Evolutionary conservation across 805 yeast species (phyloP).

Genomic region (Myxozyma neglecta): DNA sequence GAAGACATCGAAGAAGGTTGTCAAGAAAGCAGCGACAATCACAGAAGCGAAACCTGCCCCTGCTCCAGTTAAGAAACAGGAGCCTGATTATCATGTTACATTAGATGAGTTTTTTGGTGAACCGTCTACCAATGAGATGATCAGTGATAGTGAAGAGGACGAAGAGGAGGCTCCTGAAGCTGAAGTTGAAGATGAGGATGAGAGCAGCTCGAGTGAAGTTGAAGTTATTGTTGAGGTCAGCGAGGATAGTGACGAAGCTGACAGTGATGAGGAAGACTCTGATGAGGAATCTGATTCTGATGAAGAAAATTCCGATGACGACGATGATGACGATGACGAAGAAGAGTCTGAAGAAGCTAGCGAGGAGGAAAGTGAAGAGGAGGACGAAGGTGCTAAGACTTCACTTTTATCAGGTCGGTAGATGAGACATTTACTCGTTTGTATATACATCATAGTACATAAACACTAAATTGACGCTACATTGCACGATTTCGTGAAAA

Average conservation of each 20-base stretch:
- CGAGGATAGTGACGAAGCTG: conserved; percentile 36
- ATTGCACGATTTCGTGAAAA: neutral
- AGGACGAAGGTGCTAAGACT: neutral
- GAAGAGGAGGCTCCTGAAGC: conserved; percentile 42
- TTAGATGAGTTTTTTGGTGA: conserved; percentile 81
- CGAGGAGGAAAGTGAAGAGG: conserved; percentile 9
- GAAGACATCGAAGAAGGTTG: neutral
- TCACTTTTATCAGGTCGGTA: conserved; percentile 2
- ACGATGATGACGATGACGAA: conserved; percentile 1
- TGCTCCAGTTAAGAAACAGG: conserved; percentile 5
- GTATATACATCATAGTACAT: neutral
- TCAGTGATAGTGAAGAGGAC: conserved; percentile 29
- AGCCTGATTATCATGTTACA: conserved; percentile 29
- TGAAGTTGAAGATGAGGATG: conserved; percentile 40
- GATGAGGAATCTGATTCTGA: conserved; percentile 16
- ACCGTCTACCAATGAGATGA: conserved; percentile 37
- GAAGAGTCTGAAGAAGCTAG: neutral
- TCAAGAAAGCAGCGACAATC: neutral
- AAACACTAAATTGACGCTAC: neutral
- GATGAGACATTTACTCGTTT: neutral
- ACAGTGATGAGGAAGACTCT: conserved; percentile 10
- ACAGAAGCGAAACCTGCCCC: conserved; percentile 2
- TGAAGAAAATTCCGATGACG: conserved; percentile 1
- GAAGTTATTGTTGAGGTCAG: conserved; percentile 39
- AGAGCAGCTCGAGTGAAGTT: conserved; percentile 40